Evolutionary conservation across 768 basidiomycete species (phyloP), one percentile per base, ranked within the genome.

Genomic region (Russula dissimulans): DNA sequence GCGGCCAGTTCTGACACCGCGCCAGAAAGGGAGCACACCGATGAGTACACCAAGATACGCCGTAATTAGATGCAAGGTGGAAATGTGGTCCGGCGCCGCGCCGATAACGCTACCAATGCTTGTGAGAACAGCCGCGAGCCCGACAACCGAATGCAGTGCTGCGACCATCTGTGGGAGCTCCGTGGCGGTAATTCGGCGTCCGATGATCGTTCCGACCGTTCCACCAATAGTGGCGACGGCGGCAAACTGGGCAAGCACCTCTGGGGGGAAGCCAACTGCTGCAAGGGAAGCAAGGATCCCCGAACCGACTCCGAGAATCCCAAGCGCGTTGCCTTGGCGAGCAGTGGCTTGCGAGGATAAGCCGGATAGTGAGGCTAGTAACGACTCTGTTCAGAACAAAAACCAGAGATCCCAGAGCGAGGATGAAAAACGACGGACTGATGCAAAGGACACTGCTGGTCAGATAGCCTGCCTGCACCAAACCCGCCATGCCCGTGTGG

Each of bases 361-460:
- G 11, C 91, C 86, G 50, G 89, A 89, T 32, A 94, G 73, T 43
- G 91, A 91, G 3, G 81, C 89, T 91, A 41, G 3, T 26, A 6
- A 46, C 4, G 32, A 26, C 11, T 47, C 4, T 29, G 5, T 41
- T 29, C 53, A 51, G 44, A 38, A 46, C 11, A 54, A 36, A 15
- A 15, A 26, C 22, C 22, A 26, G 22, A 17, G 2, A n/a, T 41
- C 9, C 41, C 29, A 38, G 15, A 26, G 32, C 26, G 31, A 32
- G 22, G 4, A 36, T 7, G 56, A 5, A 11, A 39, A 41, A 2
- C 22, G 22, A 46, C 73, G 12, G 63, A 86, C 89, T 84, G 60
- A 94, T 93, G 70, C 91, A 91, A 47, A 94, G 80, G n/a, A 93
- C 70, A 66, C 88, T 91, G 67, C 87, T 90, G 1, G 90, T 81